phyloP scores from a whole-genome alignment of 345 rosid genomes.

The Camelina laxa region DNA sequence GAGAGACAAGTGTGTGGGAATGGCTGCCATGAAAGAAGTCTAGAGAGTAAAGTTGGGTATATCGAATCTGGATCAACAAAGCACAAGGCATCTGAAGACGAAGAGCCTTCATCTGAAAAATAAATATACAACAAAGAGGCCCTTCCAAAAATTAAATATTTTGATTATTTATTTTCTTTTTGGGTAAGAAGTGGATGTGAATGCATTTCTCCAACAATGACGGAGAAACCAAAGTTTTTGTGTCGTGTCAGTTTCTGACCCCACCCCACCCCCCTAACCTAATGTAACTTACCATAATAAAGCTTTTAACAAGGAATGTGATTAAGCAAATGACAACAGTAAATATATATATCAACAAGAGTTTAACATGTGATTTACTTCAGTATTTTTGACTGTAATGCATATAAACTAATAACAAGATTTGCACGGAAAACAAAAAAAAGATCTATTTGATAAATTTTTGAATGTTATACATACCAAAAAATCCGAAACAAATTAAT shows the following conservation, averaged over 20 bases:
- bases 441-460: too few species aligned
- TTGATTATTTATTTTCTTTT: not conserved
- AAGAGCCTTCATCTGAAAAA: slow-evolving; percentile 22
- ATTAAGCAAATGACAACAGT: too few species aligned
- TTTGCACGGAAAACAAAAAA: too few species aligned
- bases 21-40: slow-evolving; percentile 37
- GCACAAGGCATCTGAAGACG: slow-evolving; percentile 33
- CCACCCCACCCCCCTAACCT: slow-evolving; percentile 25
- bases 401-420: too few species aligned
- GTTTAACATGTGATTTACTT: too few species aligned
- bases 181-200: slow-evolving; percentile 36
- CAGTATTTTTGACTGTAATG: too few species aligned
- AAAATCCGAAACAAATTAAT: not conserved
- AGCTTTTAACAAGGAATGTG: too few species aligned
- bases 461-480: too few species aligned
- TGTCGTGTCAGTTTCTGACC: slow-evolving; percentile 42
- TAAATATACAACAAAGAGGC: not conserved
- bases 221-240: slow-evolving; percentile 60
- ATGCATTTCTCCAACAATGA: slow-evolving; percentile 58
- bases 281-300: too few species aligned
- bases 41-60: slow-evolving; percentile 37
- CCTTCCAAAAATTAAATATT: not conserved
- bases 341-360: too few species aligned
- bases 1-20: slow-evolving; percentile 28
- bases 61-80: slow-evolving; percentile 30